Conservation (phyloP, 1,284 basidiomycete species). For the Ganoderma leucocontextum region DNA sequence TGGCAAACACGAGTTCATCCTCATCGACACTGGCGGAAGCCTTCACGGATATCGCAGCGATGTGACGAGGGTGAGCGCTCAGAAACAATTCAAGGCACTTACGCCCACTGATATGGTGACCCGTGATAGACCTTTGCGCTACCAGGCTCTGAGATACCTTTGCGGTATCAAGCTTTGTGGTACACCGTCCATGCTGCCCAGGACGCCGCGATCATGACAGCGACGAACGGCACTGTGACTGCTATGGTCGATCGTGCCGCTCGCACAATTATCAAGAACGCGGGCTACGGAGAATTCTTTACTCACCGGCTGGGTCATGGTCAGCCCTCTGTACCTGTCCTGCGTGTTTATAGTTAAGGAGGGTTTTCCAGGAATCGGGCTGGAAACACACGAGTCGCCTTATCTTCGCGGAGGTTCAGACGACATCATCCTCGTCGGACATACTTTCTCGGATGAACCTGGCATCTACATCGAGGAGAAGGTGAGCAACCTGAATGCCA, state of each 20-base stretch:
- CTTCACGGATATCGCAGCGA: constrained; percentile 82
- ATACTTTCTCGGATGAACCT: constrained; percentile 86
- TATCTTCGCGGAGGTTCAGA: constrained; percentile 78
- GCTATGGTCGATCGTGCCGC: constrained; percentile 72
- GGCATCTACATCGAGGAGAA: constrained; percentile 83
- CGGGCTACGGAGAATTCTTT: constrained; percentile 69
- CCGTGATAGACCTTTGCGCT: constrained; percentile 73
- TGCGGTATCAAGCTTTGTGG: constrained; percentile 71
- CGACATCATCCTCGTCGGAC: constrained; percentile 65
- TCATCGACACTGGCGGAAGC: constrained; percentile 81
- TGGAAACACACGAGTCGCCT: constrained; percentile 84
- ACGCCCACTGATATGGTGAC: neutral
- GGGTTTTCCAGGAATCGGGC: constrained; percentile 69
- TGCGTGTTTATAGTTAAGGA: neutral
- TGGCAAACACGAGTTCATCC: constrained; percentile 65
- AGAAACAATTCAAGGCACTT: neutral
- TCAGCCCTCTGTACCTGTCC: constrained; percentile 40
- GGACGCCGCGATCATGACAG: constrained; percentile 57
- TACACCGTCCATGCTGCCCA: constrained; percentile 73
- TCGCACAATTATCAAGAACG: constrained; percentile 56
- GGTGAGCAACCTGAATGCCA: constrained; percentile 46
- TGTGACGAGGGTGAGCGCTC: constrained; percentile 69
- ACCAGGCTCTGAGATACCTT: constrained; percentile 60
- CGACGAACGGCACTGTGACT: constrained; percentile 59
- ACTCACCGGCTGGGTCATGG: constrained; percentile 86